phyloP scores from a whole-genome alignment of 352 stramenopile species.

The Halophytophthora batemanensis region DNA sequence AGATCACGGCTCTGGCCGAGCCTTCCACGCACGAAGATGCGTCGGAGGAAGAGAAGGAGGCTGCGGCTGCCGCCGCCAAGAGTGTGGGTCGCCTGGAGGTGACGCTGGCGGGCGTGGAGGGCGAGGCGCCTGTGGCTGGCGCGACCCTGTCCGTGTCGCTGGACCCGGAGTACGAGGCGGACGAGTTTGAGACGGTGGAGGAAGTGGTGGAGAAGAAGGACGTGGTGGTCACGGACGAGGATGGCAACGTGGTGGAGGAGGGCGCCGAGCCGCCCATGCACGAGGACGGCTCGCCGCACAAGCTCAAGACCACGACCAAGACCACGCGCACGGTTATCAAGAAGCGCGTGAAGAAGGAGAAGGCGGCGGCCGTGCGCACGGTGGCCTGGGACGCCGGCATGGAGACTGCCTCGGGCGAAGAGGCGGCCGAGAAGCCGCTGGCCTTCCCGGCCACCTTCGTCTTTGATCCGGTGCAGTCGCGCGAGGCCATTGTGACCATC shows the following conservation, averaged over 20 bases:
- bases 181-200: constrained; percentile 54
- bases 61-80: constrained; percentile 31
- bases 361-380: constrained; percentile 38
- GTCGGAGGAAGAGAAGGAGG: constrained; percentile 22
- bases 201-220: constrained; percentile 57
- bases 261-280: constrained; percentile 31
- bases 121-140: constrained; percentile 47
- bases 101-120: constrained; percentile 51
- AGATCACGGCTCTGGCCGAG: constrained; percentile 61
- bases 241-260: constrained; percentile 43
- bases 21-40: constrained; percentile 25
- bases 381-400: constrained; percentile 31
- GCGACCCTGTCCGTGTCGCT: constrained; percentile 64
- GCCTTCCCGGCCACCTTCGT: constrained; percentile 68
- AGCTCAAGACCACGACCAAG: constrained; percentile 62
- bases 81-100: constrained; percentile 74
- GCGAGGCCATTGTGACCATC: constrained; percentile 74
- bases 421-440: constrained; percentile 4
- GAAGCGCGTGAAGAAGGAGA: constrained; percentile 58
- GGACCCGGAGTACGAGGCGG: constrained; percentile 74
- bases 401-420: constrained; percentile 6
- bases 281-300: constrained; percentile 31
- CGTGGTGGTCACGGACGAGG: constrained; percentile 44
- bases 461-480: constrained; percentile 82
- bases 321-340: constrained; percentile 52